A percentile compares a stretch with the other conserved stretches of the same genome.
Conservation (phyloP, 768 basidiomycete genomes). For the Crassisporium funariophilum region DNA sequence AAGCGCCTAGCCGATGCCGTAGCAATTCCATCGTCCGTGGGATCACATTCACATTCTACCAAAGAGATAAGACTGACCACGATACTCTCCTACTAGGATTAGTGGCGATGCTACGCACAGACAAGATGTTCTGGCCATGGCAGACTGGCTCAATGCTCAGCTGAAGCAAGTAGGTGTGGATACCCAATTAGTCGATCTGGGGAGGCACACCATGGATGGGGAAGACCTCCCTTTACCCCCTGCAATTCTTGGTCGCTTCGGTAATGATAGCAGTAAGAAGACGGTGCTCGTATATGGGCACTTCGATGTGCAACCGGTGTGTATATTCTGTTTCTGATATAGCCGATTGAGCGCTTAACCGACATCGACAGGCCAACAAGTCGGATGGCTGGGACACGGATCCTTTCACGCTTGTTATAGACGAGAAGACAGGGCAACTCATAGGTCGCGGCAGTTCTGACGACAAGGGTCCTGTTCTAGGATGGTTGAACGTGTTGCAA, state of each 20-base stretch:
- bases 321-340: background rate
- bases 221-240: constrained; percentile 77
- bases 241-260: constrained; percentile 79
- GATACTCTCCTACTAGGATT: constrained; percentile 43
- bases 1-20: constrained; percentile 79
- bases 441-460: constrained; percentile 88
- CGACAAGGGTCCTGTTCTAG: constrained; percentile 89
- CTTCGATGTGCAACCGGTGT: constrained; percentile 91
- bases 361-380: constrained; percentile 37
- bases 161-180: constrained; percentile 78
- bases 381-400: constrained; percentile 88
- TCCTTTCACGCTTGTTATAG: constrained; percentile 71
- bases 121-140: constrained; percentile 83
- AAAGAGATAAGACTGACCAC: background rate
- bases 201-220: constrained; percentile 68
- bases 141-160: constrained; percentile 73
- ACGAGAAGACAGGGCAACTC: constrained; percentile 52
- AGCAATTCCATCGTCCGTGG: constrained; percentile 71
- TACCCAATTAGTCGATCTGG: constrained; percentile 75
- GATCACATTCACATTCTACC: constrained; percentile 5
- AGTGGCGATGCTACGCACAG: constrained; percentile 73
- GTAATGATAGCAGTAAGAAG: constrained; percentile 87
- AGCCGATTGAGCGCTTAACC: background rate
- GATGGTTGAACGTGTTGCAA: constrained; percentile 89
- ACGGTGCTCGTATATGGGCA: constrained; percentile 94